Evolutionary conservation across 306 rosid species (phyloP).

Genomic region (Mimosa bimucronata): DNA sequence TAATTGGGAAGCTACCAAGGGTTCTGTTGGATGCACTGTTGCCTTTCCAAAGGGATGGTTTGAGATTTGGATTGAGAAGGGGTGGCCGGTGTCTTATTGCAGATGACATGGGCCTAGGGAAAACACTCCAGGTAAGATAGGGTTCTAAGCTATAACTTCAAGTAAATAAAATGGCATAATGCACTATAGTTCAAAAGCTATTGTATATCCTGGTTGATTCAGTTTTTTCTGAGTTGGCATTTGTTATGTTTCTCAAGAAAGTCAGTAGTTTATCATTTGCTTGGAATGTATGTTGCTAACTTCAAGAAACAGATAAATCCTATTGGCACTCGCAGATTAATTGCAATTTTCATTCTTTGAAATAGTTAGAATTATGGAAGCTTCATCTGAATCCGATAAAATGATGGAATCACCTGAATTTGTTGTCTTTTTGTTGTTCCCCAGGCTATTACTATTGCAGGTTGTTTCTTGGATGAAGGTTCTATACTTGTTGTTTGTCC

Average conservation of each 20-base stretch:
- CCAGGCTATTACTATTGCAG: constrained; percentile 92
- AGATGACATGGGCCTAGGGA: constrained; percentile 97
- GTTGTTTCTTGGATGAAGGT: constrained; percentile 84
- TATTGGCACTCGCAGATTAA: not conserved
- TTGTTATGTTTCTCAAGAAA: constrained; percentile 6
- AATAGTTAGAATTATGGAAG: constrained; percentile 1
- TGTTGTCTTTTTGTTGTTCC: not conserved
- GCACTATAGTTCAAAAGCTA: not conserved
- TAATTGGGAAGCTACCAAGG: constrained; percentile 67
- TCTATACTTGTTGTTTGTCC: constrained; percentile 91
- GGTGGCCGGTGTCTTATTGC: constrained; percentile 97
- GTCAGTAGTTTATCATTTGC: not conserved
- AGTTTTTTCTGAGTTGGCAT: not conserved
- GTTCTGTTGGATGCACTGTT: constrained; percentile 53
- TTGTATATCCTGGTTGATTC: not conserved
- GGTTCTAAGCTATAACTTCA: constrained; percentile 17
- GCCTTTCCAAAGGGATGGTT: constrained; percentile 87
- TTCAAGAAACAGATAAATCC: not conserved
- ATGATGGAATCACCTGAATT: constrained; percentile 16
- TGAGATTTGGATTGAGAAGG: constrained; percentile 76
- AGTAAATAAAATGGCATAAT: constrained; percentile 3
- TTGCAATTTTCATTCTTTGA: constrained; percentile 10
- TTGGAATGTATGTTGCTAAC: not conserved
- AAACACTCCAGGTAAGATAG: constrained; percentile 81
- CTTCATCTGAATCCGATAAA: not conserved